Base-by-base conservation (phyloP, 176 grass and related monocot species). In the Cenchrus americanus region DNA sequence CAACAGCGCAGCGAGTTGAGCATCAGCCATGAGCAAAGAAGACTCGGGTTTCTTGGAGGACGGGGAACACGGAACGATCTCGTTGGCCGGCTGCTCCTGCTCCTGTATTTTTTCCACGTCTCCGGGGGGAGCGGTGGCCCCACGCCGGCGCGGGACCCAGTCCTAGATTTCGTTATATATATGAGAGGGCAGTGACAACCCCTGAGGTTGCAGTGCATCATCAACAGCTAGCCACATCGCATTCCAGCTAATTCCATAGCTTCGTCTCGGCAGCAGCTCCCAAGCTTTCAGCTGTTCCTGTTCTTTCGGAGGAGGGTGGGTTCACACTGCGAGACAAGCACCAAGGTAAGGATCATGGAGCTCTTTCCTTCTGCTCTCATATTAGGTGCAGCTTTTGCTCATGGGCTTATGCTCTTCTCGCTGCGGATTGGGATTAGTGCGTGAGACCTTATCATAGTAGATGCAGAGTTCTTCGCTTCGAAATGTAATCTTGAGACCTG, bases 141-240 rank as follows among this genome's bases (percentile, higher is more conserved):
- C 59, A 53, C 26, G 40, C 27, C 7, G 14, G 49, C 46, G 53
- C 0, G 51, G 64, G 60, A 24, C 0, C 43, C 84, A 59, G 40
- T 34, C 30, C 50, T 53, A 79, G 88, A 76, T 84, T 69, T 86
- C 6, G 34, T 37, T 80, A 75, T 86, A 80, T 83, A 90, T 90
- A 87, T 62, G 60, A 74, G 75, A 87, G 66, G 69, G 80, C 52
- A 78, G 69, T 80, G 84, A 75, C 62, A 53, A 1, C 58, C 61
- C 60, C 80, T 51, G 79, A 90, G 66, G 23, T 72, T 26, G 14
- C 22, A 67, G 37, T 80, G 44, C 65, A 86, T 58, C 64, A 86
- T 42, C 67, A 61, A 7, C 67, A 27, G 62, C 70, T 6, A 88
- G 43, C 68, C 21, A 51, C 26, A 68, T 87, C 69, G 4, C 61